These are phyloP conservation scores for Lagerstroemia speciosa DNA, from an alignment of 345 rosid species.

Conservation along the genomic window DNA sequence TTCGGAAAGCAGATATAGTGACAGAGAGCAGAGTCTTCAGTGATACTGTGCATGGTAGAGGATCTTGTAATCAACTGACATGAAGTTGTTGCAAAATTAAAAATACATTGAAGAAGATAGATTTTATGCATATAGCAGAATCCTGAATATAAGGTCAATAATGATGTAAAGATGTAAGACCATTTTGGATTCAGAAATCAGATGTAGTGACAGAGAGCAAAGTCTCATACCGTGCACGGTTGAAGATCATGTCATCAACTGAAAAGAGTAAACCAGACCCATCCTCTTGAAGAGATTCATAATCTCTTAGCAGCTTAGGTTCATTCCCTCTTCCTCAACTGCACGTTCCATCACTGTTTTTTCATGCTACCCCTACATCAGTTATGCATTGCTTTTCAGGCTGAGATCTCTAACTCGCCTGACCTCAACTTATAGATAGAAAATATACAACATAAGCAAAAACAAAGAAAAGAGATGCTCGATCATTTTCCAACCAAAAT, in stretches of 20 bases:
- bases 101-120: no score
- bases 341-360: no score
- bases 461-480: no score
- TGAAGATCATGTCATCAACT: constrained; percentile 50
- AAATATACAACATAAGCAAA: neutral
- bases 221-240: constrained; percentile 73
- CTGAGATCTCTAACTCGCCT: constrained; percentile 27
- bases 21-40: constrained; percentile 60
- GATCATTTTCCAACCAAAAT: no score
- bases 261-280: constrained; percentile 76
- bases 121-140: neutral
- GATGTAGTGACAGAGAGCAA: constrained; percentile 48
- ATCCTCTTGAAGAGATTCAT: constrained; percentile 75
- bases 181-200: constrained; percentile 71
- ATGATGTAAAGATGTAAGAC: constrained; percentile 78
- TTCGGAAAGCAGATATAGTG: constrained; percentile 44
- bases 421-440: neutral
- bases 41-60: constrained; percentile 64
- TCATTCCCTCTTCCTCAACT: constrained; percentile 54
- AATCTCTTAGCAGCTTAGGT: constrained; percentile 70
- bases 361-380: no score
- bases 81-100: neutral
- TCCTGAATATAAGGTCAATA: constrained; percentile 77
- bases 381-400: no score
- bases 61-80: constrained; percentile 48